A percentile compares a stretch with the other conserved stretches of the same genome.
Conservation (phyloP, 768 basidiomycete genomes). For the Hypsizygus marmoreus region DNA sequence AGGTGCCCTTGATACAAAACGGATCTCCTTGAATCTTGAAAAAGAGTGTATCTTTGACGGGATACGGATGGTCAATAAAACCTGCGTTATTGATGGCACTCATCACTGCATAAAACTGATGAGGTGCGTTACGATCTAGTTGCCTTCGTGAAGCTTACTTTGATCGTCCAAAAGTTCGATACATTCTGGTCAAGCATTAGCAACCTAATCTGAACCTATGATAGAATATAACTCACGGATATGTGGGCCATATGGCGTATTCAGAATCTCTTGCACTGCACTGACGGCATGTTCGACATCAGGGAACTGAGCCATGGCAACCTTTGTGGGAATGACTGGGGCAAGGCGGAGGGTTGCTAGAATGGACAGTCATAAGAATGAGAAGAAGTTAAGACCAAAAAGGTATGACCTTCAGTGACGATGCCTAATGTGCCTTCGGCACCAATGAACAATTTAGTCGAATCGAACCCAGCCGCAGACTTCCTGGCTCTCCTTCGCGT, state of each 20-base stretch:
- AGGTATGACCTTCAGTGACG: constrained; percentile 71
- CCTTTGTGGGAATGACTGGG: constrained; percentile 78
- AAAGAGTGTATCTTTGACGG: constrained; percentile 78
- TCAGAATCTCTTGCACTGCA: constrained; percentile 82
- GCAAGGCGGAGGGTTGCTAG: constrained; percentile 81
- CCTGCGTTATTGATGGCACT: constrained; percentile 71
- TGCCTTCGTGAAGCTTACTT: constrained; percentile 39
- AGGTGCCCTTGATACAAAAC: constrained; percentile 55
- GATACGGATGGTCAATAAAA: constrained; percentile 59
- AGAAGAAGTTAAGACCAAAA: neutral
- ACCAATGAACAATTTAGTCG: constrained; percentile 86
- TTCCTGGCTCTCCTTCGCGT: constrained; percentile 80
- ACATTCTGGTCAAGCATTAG: constrained; percentile 57
- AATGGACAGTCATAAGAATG: neutral
- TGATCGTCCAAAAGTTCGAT: constrained; percentile 83
- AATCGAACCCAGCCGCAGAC: constrained; percentile 85
- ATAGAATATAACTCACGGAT: constrained; percentile 56
- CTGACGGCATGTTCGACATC: constrained; percentile 74
- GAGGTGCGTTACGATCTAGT: neutral
- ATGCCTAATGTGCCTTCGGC: constrained; percentile 90
- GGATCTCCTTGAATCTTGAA: constrained; percentile 89
- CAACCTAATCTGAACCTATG: neutral
- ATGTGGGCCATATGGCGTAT: constrained; percentile 64
- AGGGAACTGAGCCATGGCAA: constrained; percentile 88
- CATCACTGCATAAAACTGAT: constrained; percentile 57